Evolutionary conservation across 257 asterid genomes (phyloP), one percentile per base, ranked within the genome.

Genomic region (Salvia hispanica): DNA sequence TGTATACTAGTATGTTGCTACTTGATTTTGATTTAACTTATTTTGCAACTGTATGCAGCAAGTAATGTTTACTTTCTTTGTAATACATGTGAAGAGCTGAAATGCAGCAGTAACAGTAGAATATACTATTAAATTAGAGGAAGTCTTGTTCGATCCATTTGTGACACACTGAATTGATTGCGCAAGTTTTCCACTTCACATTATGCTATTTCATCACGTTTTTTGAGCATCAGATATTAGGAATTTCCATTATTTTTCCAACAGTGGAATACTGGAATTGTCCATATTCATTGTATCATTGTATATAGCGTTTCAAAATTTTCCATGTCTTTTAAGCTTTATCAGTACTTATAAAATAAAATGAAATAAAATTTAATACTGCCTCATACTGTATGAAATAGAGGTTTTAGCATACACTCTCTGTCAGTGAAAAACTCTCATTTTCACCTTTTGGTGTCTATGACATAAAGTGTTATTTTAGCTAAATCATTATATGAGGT

Each of bases 11-110:
- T 14, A 39, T 36, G 15, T 25, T 25, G 11, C 47, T 16, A 6
- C 36, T 40, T 40, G 52, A 60, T 60, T 28, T 15, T 40, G 37
- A 14, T 10, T n/a, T 15, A 59, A 14, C 7, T 14, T 14, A 47
- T 47, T 15, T n/a, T 47, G 54, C 6, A 0, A 47, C 9, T 47
- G 54, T 47, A 40, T 16, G 36, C 31, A 39, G 40, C 13, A 42
- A 10, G 25, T 18, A 31, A 25, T 60, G 15, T 16, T 14, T 33
- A 60, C 18, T 60, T 16, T 5, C 42, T 39, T 13, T 16, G 50
- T 15, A 37, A 59, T 39, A 36, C 14, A 58, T 36, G 40, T 58
- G 13, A 58, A 58, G n/a, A 58, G 64, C 46, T 58, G 64, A 36
- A 37, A 18, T 18, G 39, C 40, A 54, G 45, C 64, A 59, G 12